Evolutionary conservation across 2,329 filamentous ascomycete species (phyloP).

Genomic region (Dothideomycetidae sp.): DNA sequence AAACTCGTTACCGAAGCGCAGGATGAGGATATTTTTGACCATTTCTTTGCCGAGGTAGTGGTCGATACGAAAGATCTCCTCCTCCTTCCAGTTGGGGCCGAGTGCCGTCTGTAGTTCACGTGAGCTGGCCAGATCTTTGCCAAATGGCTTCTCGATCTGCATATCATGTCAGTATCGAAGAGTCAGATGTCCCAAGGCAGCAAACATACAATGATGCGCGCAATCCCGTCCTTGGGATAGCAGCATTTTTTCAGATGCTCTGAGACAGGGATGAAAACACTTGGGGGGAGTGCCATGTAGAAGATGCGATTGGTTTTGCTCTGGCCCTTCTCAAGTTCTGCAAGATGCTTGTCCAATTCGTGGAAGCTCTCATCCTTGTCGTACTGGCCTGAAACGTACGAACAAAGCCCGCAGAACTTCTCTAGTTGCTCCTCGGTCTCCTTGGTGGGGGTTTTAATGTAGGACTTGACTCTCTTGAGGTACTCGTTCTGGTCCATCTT

Average conservation of each 20-base stretch:
- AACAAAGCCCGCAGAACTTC: conserved; percentile 75
- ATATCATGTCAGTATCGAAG: conserved; percentile 13
- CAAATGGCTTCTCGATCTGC: conserved; percentile 97
- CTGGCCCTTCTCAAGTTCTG: conserved; percentile 67
- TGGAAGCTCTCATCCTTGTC: conserved; percentile 93
- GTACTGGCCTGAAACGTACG: conserved; percentile 94
- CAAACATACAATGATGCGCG: conserved; percentile 75
- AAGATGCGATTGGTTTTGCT: conserved; percentile 84
- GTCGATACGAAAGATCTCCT: conserved; percentile 97
- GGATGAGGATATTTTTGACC: conserved; percentile 98
- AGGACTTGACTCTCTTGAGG: conserved; percentile 84
- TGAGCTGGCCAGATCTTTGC: conserved; percentile 89
- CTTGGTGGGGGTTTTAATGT: conserved; percentile 98
- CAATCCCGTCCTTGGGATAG: conserved; percentile 82
- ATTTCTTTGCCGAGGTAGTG: conserved; percentile 99
- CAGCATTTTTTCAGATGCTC: conserved; percentile 95
- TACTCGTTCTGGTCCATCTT: conserved; percentile 99
- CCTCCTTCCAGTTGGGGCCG: conserved; percentile 95
- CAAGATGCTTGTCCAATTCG: conserved; percentile 69
- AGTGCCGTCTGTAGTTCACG: conserved; percentile 88
- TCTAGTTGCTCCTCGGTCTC: conserved; percentile 91
- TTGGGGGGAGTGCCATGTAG: conserved; percentile 97
- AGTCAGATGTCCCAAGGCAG: background rate
- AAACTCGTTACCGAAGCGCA: conserved; percentile 97
- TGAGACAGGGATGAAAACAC: conserved; percentile 94